Evolutionary conservation across 2,329 filamentous ascomycete genomes (phyloP).

Genomic region (Verticillium longisporum): DNA sequence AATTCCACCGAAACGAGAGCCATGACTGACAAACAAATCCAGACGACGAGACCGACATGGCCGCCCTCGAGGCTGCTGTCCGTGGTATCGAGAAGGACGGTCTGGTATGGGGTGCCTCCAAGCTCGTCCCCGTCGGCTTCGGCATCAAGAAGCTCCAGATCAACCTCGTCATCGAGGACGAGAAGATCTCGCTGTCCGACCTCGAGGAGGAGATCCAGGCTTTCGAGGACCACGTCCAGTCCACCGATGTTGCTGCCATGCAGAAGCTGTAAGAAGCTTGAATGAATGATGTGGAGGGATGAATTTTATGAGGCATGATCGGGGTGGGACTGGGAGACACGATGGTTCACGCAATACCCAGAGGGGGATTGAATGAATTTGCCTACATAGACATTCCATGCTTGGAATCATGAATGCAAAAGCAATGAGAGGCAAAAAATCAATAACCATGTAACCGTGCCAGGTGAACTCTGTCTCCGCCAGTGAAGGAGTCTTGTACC

Average conservation of each 20-base stretch:
- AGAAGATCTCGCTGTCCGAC: slow-evolving; percentile 84
- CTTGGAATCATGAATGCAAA: slow-evolving; percentile 1
- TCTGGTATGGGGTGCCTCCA: slow-evolving; percentile 90
- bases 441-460: neutral
- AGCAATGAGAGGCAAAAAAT: neutral
- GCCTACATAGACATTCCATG: slow-evolving; percentile 4
- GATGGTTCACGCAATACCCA: slow-evolving; percentile 3
- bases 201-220: slow-evolving; percentile 77
- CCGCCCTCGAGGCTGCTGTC: slow-evolving; percentile 70
- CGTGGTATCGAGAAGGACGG: slow-evolving; percentile 84
- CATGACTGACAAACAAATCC: slow-evolving; percentile 13
- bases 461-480: too few relatives aligned
- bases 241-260: slow-evolving; percentile 59
- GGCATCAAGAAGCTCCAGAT: slow-evolving; percentile 99
- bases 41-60: slow-evolving; percentile 95
- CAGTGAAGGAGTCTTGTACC: neutral
- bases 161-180: slow-evolving; percentile 95
- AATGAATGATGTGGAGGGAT: slow-evolving; percentile 10
- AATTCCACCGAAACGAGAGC: neutral
- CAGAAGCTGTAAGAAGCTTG: slow-evolving; percentile 14
- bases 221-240: slow-evolving; percentile 95
- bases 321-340: slow-evolving; percentile 4
- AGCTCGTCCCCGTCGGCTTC: slow-evolving; percentile 86
- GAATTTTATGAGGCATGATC: slow-evolving; percentile 24
- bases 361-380: slow-evolving; percentile 3